Evolutionary conservation across 1,139 yeast species (phyloP).

Genomic region (Lodderomyces elongisporus): DNA sequence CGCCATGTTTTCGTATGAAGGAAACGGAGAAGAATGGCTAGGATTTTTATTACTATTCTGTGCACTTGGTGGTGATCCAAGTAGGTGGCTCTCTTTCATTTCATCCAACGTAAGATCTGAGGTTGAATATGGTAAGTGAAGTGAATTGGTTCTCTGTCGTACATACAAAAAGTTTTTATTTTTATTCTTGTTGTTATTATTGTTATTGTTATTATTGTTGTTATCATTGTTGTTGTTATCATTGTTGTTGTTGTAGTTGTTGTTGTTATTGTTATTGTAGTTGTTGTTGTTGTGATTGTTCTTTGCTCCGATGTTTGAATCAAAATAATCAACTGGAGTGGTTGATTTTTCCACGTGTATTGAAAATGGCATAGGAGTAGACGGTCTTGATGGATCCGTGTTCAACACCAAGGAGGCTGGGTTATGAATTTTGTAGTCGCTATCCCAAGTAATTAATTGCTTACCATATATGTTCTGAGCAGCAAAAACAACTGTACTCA

Average conservation of each 20-base stretch:
- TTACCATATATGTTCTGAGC: conserved; percentile 42
- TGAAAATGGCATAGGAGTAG: conserved; percentile 12
- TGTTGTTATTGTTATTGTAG: not conserved
- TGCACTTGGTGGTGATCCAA: conserved; percentile 1
- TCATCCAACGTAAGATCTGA: conserved; percentile 31
- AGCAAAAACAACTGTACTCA: conserved; percentile 34
- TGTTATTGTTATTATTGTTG: not conserved
- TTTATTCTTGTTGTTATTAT: not conserved
- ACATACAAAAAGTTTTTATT: conserved; percentile 10
- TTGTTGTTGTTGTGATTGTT: not conserved
- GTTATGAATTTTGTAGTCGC: conserved; percentile 11
- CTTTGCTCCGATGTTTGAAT: not conserved
- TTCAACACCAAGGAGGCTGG: conserved; percentile 29
- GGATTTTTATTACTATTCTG: not conserved
- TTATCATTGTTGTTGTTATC: not conserved
- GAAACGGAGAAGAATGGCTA: too few relatives aligned
- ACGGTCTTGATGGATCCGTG: conserved; percentile 18
- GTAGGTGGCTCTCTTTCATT: conserved; percentile 14
- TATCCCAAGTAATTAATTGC: conserved; percentile 34
- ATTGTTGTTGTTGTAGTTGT: not conserved
- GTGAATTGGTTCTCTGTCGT: conserved; percentile 24
- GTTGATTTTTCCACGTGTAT: not conserved
- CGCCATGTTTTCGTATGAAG: conserved; percentile 12
- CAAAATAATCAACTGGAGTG: conserved; percentile 2
- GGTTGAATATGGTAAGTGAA: conserved; percentile 29